Conservation (phyloP, 1,139 yeast genomes). For the Eremothecium coryli region DNA sequence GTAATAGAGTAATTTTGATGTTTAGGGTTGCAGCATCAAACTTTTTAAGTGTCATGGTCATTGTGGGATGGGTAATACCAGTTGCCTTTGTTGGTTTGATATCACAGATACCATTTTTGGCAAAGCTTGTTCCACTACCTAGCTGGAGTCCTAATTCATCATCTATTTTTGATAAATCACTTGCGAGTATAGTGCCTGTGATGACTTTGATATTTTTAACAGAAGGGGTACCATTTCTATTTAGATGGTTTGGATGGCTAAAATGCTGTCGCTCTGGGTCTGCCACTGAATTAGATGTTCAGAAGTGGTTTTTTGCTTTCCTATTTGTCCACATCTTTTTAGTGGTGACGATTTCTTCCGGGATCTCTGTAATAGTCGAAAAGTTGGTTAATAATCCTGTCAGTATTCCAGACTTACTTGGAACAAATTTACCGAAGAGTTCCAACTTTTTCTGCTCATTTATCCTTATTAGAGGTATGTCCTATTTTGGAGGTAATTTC, state of each 20-base stretch:
- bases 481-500: conserved; percentile 61
- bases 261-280: conserved; percentile 50
- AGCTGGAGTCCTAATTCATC: conserved; percentile 48
- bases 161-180: conserved; percentile 39
- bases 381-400: conserved; percentile 63
- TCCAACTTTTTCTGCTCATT: conserved; percentile 75
- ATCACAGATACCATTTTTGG: conserved; percentile 53
- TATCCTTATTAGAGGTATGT: conserved; percentile 60
- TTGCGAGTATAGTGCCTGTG: conserved; percentile 55
- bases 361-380: conserved; percentile 58
- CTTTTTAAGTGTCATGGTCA: conserved; percentile 38
- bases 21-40: conserved; percentile 38
- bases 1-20: conserved; percentile 31
- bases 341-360: conserved; percentile 79
- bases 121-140: conserved; percentile 46
- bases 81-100: conserved; percentile 61
- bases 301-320: conserved; percentile 60
- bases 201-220: conserved; percentile 49
- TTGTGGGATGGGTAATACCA: conserved; percentile 58
- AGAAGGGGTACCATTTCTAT: conserved; percentile 43
- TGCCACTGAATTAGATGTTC: conserved; percentile 50
- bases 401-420: conserved; percentile 60
- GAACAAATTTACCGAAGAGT: conserved; percentile 69
- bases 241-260: conserved; percentile 40
- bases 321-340: conserved; percentile 72